Evolutionary conservation across 1,284 basidiomycete species (phyloP), one percentile per base, ranked within the genome.

Genomic region (Schizophyllum commune): DNA sequence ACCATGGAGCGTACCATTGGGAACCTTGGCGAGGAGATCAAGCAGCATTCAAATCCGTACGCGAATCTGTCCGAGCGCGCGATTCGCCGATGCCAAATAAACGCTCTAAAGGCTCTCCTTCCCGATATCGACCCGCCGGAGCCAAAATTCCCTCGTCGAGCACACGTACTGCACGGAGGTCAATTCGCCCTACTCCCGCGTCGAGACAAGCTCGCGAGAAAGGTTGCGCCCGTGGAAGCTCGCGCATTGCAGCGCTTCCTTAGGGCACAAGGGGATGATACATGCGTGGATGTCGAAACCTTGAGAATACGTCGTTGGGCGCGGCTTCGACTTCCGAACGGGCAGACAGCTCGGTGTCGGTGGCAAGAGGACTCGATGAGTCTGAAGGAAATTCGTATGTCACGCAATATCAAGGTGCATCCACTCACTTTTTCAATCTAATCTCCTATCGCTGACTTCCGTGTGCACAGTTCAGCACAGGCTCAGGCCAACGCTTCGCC

Each of bases 11-110:
- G 64, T 9, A n/a, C n/a, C n/a, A n/a, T n/a, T n/a, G n/a, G n/a
- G n/a, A n/a, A n/a, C n/a, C n/a, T n/a, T n/a, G n/a, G 68, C 66
- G 0, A 72, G n/a, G 66, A 71, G 47, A 64, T 73, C 7, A 27
- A 58, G 1, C 68, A 69, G 47, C 70, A 66, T 17, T 68, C 66
- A 1, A 67, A 69, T 32, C 65, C 69, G 1, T 73, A 65, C 54
- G 61, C 62, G 0, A 71, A 74, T 56, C 65, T 73, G 2, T 57
- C 69, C 0, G 54, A 69, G 34, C 61, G 64, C 15, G 68, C 32
- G 2, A 17, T 69, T 13, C 63, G 32, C 0, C 62, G 66, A 27
- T 60, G 60, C 13, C 66, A 66, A 52, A 60, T 68, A 1, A 72
- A 72, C 63, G 63, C 66, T 1, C 54, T 64, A 1, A 65, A 62